Base-by-base conservation (phyloP, 2,329 filamentous ascomycete species). In the Phaeosphaeria sp. region DNA sequence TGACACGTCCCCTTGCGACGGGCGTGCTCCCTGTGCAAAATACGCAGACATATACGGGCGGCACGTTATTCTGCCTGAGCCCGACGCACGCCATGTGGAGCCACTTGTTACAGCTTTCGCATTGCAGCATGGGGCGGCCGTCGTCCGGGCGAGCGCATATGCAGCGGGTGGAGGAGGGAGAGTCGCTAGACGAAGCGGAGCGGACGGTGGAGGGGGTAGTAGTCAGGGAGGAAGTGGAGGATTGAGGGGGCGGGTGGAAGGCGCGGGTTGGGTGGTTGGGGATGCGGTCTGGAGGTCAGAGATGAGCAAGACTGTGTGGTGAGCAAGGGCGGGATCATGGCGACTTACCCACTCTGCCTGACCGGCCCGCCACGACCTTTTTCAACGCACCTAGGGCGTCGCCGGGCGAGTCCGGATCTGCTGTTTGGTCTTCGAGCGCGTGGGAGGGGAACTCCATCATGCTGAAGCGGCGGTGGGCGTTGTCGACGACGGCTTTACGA, bases 61-160 rank as follows among this genome's bases (percentile, higher is more conserved):
- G 77, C 74, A 83, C 73, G 52, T 79, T 80, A 39, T 79, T 77
- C 18, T 78, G 72, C 55, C 83, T 80, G 17, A 87, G 72, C 1
- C 85, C 85, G 21, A 87, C 80, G 64, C 87, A 89, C 54, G 79
- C 79, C 30, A 83, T 83, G 66, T 89, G 87, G 27, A 86, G 77
- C 83, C 85, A 89, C 64, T 87, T 86, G n/a, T 79, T 83, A 75
- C 86, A 89, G 22, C 83, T 85, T 71, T 86, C 84, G 74, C 87
- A 89, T 77, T 87, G 85, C 47, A 89, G 81, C 82, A 89, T 85
- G 27, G 83, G 71, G 63, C 82, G 81, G 21, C 82, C 84, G 53
- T 82, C 85, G 42, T 84, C 81, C 51, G 80, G 76, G 17, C 82
- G 80, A 50, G 83, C 82, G 67, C 87, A 89, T 23, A 87, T 73